Percentiles rank a stretch among this genome's conserved stretches.
These are phyloP conservation scores for Ascochyta viciae-villosae DNA, from an alignment of 2,329 filamentous ascomycete genomes.

Conservation along the genomic window DNA sequence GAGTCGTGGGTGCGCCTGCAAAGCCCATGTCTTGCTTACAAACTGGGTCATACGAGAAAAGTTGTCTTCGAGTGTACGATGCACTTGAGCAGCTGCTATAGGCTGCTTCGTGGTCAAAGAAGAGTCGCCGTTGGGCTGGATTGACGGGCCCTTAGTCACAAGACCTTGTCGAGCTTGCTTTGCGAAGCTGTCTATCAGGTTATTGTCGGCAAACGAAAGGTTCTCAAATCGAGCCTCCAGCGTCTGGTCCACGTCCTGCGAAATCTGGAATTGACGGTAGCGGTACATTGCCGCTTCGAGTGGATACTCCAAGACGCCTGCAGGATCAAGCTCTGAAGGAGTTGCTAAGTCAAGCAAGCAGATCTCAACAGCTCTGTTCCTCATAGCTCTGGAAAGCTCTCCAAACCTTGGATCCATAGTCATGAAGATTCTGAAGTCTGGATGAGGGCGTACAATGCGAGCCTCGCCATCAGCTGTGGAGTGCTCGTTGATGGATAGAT, in stretches of 20 bases:
- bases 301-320: slow-evolving; percentile 32
- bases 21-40: slow-evolving; percentile 35
- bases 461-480: slow-evolving; percentile 82
- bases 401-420: slow-evolving; percentile 92
- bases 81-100: neutral
- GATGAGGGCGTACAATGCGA: slow-evolving; percentile 79
- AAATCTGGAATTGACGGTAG: slow-evolving; percentile 41
- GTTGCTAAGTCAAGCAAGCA: slow-evolving; percentile 62
- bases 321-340: neutral
- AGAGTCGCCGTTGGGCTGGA: slow-evolving; percentile 6
- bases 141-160: neutral
- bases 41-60: slow-evolving; percentile 39
- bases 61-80: slow-evolving; percentile 4
- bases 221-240: slow-evolving; percentile 44
- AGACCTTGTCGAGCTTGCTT: slow-evolving; percentile 33
- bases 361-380: slow-evolving; percentile 92
- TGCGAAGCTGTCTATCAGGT: slow-evolving; percentile 40
- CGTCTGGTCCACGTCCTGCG: slow-evolving; percentile 9
- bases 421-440: slow-evolving; percentile 88
- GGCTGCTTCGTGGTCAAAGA: slow-evolving; percentile 1
- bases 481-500: slow-evolving; percentile 91
- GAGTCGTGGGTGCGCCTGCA: slow-evolving; percentile 18
- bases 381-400: slow-evolving; percentile 94
- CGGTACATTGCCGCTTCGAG: slow-evolving; percentile 50
- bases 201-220: slow-evolving; percentile 43